Percentiles rank a stretch among this genome's conserved stretches.
Conservation (phyloP, 768 basidiomycete genomes). For the Sarcodon aspratus region DNA sequence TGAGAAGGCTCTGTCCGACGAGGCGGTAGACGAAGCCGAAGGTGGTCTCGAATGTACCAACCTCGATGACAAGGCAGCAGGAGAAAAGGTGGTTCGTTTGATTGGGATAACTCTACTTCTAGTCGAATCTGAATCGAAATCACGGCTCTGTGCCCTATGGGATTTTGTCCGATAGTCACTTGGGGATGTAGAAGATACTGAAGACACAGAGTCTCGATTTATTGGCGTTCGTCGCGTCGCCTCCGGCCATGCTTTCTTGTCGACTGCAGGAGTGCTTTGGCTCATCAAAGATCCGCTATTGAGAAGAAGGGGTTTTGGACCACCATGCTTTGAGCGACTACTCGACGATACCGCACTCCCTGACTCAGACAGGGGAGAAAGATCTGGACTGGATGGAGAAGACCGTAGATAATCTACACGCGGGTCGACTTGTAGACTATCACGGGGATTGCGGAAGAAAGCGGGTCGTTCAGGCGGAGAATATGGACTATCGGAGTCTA, state of each 20-base stretch:
- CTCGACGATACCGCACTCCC: neutral
- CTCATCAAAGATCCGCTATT: conserved; percentile 27
- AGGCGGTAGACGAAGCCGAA: conserved; percentile 29
- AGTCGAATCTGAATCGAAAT: conserved; percentile 44
- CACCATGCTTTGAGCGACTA: conserved; percentile 16
- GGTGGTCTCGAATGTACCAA: conserved; percentile 22
- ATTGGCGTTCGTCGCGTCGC: conserved; percentile 14
- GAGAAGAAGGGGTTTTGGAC: conserved; percentile 57
- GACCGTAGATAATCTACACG: conserved; percentile 9
- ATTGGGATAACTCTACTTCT: conserved; percentile 48
- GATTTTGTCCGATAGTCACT: conserved; percentile 31
- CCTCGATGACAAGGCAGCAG: conserved; percentile 51
- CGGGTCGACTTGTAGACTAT: conserved; percentile 35
- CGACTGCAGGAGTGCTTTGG: no score
- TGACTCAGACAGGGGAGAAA: neutral
- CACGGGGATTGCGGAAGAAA: conserved; percentile 45
- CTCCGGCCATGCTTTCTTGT: neutral
- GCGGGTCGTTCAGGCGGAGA: conserved; percentile 49
- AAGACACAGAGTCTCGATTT: conserved; percentile 49
- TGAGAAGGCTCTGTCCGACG: conserved; percentile 6
- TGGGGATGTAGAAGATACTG: conserved; percentile 50
- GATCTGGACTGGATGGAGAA: conserved; percentile 19
- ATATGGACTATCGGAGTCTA: conserved; percentile 13
- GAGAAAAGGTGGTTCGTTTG: conserved; percentile 58
- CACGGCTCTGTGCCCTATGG: conserved; percentile 24